Evolutionary conservation across 768 basidiomycete genomes (phyloP), one percentile per base, ranked within the genome.

Genomic region (Mrakia blollopis): DNA sequence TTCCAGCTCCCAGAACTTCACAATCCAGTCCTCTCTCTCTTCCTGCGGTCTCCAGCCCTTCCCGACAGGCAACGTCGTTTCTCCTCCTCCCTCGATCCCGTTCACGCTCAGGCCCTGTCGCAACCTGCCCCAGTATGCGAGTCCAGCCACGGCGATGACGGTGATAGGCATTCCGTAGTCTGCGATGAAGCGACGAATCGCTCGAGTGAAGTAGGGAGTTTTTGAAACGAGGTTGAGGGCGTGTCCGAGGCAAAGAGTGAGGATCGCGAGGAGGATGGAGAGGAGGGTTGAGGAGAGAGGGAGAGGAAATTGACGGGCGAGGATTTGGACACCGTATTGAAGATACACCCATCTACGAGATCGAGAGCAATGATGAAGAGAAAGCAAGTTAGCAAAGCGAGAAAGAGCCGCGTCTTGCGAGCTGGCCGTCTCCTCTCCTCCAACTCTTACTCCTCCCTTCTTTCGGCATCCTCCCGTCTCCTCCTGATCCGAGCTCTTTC

Each of bases 151-250:
- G 0, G 90, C 91, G 18, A 95, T 83, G 47, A 96, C 86, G 0
- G 92, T 89, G 30, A 94, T 90, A 0, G 93, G 92, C 92, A 95
- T 94, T 3, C 93, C 93, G 80, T 96, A 95, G 81, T 95, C 93
- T 0, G 89, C 88, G 75, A 91, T 86, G 83, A 94, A 91, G 14
- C 90, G 86, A 23, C 93, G 87, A 39, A 91, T 86, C 75, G 90
- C 88, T 1, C 89, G 88, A 80, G 93, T 91, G 80, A 93, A 91
- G 80, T 89, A 89, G 0, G 86, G 80, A 10, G 89, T 88, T 50
- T 85, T 84, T 10, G 92, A 89, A 60, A 92, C 83, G 13, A 86
- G 83, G 80, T 89, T 89, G 83, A 93, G 93, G 67, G 91, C 85
- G 83, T 92, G 92, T 44, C 91, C 89, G 0, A 88, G 85, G 32